Base-by-base conservation (phyloP, 2,329 filamentous ascomycete species). In the Aspergillus cejpii region DNA sequence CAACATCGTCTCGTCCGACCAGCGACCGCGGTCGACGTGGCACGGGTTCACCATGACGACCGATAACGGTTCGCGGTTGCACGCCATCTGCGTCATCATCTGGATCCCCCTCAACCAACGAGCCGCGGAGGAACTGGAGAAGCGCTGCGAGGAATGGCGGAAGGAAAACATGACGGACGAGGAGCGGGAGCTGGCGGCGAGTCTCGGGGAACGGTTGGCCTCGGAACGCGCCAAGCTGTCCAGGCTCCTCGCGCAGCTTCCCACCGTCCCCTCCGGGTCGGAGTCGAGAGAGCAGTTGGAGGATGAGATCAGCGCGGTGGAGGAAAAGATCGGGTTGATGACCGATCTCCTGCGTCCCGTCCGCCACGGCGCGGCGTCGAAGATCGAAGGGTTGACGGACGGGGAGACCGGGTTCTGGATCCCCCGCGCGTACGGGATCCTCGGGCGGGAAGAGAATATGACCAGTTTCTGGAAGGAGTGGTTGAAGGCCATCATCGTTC, bases 11-110 rank as follows among this genome's bases (percentile, higher is more conserved):
- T 96, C 92, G 1, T 90, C 90, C 1, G 92, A 98, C 60, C 88
- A 95, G 63, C 79, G 90, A 50, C 92, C 92, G 1, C 79, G 89
- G 50, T 91, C 92, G n/a, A 96, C 90, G 19, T 98, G 92, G 92
- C 92, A 98, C 68, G 92, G 92, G 39, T 98, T 98, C 62, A 90
- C 88, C 50, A 97, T 98, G 92, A 98, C 92, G 2, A 85, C 85
- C 17, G 86, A 87, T 44, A 90, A 97, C 62, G 91, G 88, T 58
- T 85, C 87, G 44, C 94, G 92, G 64, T 75, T 97, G 15, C 91
- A 97, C 61, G 91, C 89, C 26, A 87, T 97, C 47, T 90, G 86
- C 50, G 78, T 96, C 44, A 94, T 89, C 43, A 79, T 97, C 33
- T 98, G 92, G 92, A 87, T 89, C 43, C 89, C 92, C 0, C 69